Evolutionary conservation across 2,329 filamentous ascomycete genomes (phyloP).

Genomic region (Xylariomycetidae sp.): DNA sequence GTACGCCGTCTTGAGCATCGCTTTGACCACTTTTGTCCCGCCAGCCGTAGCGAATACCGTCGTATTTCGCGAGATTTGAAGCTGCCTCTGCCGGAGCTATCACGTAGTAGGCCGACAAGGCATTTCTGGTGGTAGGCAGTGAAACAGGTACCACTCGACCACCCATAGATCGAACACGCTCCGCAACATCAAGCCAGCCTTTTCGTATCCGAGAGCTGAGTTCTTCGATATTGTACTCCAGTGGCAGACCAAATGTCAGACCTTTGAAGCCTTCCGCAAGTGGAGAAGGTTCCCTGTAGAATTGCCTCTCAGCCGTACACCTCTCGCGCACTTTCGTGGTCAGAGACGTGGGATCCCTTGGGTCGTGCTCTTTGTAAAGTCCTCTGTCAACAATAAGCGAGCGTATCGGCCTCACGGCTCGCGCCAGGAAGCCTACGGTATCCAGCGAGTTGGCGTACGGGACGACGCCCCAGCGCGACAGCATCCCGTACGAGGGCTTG

Average conservation of each 20-base stretch:
- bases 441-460: slow-evolving; percentile 91
- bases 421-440: slow-evolving; percentile 73
- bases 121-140: slow-evolving; percentile 76
- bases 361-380: slow-evolving; percentile 52
- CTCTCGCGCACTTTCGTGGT: slow-evolving; percentile 46
- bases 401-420: slow-evolving; percentile 43
- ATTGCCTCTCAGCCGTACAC: slow-evolving; percentile 29
- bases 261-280: slow-evolving; percentile 22
- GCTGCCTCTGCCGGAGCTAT: slow-evolving; percentile 92
- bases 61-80: slow-evolving; percentile 94
- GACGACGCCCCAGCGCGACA: slow-evolving; percentile 81
- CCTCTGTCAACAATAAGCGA: slow-evolving; percentile 44
- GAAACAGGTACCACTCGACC: slow-evolving; percentile 70
- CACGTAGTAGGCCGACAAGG: slow-evolving; percentile 90
- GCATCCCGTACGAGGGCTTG: slow-evolving; percentile 84
- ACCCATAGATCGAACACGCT: slow-evolving; percentile 55
- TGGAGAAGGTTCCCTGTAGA: too few species aligned
- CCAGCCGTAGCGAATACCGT: slow-evolving; percentile 86
- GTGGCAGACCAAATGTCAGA: slow-evolving; percentile 50
- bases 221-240: slow-evolving; percentile 85
- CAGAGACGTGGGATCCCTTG: slow-evolving; percentile 69
- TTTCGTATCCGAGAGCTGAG: slow-evolving; percentile 62
- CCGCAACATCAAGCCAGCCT: slow-evolving; percentile 62
- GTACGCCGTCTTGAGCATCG: slow-evolving; percentile 52
- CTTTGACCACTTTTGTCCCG: slow-evolving; percentile 38